Percentiles rank a stretch among this genome's conserved stretches.
Conservation (phyloP, 805 yeast genomes). For the Debaryomyces maramus region DNA sequence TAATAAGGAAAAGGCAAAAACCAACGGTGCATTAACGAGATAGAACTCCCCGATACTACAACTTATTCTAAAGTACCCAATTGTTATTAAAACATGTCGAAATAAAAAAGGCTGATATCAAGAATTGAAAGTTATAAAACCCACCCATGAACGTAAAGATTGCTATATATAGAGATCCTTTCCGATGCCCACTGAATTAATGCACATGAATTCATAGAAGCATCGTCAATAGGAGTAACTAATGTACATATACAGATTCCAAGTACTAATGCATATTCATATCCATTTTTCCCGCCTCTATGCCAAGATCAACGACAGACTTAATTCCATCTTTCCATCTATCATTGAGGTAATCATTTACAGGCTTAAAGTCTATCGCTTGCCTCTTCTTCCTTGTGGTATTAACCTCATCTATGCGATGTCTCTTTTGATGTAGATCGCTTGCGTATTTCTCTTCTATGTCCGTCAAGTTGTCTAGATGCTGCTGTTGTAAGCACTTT, state of each 20-base stretch:
- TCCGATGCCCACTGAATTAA: not conserved
- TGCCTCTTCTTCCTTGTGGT: conserved; percentile 45
- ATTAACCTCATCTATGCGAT: conserved; percentile 44
- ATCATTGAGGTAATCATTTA: conserved; percentile 43
- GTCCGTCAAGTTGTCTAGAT: conserved; percentile 24
- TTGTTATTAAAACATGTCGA: not conserved
- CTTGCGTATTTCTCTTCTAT: conserved; percentile 19
- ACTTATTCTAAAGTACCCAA: not conserved
- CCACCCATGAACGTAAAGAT: not conserved
- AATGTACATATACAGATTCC: too few species aligned
- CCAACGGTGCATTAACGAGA: not conserved
- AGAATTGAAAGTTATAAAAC: not conserved
- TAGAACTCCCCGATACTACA: too few species aligned
- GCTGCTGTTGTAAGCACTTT: conserved; percentile 35
- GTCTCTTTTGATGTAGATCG: conserved; percentile 38
- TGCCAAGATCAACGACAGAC: conserved; percentile 34
- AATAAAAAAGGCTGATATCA: not conserved
- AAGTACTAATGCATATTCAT: conserved; percentile 7
- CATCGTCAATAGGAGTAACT: not conserved
- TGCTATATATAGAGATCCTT: too few species aligned
- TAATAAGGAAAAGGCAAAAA: conserved; percentile 44
- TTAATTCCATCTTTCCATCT: conserved; percentile 54
- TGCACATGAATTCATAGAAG: not conserved
- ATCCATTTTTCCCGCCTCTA: conserved; percentile 24
- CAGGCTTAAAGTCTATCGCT: conserved; percentile 40